Percentiles rank a stretch among this genome's conserved stretches.
phyloP scores from a whole-genome alignment of 106 monocot species.

The Hemerocallis citrina region DNA sequence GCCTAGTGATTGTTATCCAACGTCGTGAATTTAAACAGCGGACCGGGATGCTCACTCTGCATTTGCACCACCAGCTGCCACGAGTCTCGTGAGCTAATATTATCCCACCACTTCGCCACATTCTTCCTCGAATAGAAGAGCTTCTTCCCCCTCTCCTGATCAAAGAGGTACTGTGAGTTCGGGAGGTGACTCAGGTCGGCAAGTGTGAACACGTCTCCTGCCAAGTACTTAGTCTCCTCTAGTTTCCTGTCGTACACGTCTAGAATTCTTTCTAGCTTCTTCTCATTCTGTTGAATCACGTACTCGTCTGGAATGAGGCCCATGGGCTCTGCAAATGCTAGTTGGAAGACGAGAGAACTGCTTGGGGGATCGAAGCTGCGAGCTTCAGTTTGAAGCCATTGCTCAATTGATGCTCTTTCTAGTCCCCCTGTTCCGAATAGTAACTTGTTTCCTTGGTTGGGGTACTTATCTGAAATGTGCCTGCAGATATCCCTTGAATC shows the following conservation, averaged over 20 bases:
- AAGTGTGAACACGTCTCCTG: constrained; percentile 47
- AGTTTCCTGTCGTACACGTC: constrained; percentile 52
- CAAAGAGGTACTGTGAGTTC: constrained; percentile 41
- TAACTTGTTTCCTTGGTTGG: constrained; percentile 43
- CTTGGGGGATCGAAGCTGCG: constrained; percentile 46
- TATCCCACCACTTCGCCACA: constrained; percentile 72
- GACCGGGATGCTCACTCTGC: constrained; percentile 20
- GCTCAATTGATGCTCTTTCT: constrained; percentile 30
- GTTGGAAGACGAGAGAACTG: constrained; percentile 39
- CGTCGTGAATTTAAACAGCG: background rate
- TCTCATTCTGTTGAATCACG: constrained; percentile 15
- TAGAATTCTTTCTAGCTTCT: constrained; percentile 37
- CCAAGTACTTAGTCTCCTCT: constrained; percentile 39
- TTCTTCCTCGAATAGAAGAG: constrained; percentile 48
- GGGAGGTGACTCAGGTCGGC: constrained; percentile 70
- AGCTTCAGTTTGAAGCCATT: constrained; percentile 33
- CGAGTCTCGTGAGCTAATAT: constrained; percentile 32
- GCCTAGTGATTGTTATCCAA: background rate
- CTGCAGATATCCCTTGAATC: constrained; percentile 41
- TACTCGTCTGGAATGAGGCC: background rate
- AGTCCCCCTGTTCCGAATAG: constrained; percentile 29
- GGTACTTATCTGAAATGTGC: constrained; percentile 28
- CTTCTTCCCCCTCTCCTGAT: constrained; percentile 2
- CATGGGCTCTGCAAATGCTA: constrained; percentile 31
- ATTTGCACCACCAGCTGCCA: constrained; percentile 51